Conservation (phyloP, 768 basidiomycete species). For the Holtermanniella nyarrowii region DNA sequence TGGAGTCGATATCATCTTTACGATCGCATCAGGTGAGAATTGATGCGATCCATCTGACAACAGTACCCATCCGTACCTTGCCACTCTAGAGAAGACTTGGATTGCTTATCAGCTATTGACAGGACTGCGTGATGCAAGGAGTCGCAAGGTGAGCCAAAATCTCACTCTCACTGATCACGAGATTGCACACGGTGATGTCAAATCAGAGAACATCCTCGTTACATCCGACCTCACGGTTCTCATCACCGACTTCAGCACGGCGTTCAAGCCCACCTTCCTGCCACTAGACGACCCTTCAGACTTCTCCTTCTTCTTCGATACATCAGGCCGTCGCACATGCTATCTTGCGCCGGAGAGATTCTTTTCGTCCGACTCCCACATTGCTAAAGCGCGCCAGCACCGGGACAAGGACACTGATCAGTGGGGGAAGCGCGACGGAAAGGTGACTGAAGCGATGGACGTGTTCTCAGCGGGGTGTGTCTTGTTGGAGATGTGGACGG, state of each 20-base stretch:
- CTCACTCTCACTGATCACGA: slow-evolving; percentile 32
- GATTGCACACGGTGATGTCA: slow-evolving; percentile 95
- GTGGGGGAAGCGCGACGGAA: slow-evolving; percentile 59
- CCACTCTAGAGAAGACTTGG: slow-evolving; percentile 91
- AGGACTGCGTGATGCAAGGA: slow-evolving; percentile 69
- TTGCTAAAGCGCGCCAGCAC: slow-evolving; percentile 46
- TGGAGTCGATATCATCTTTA: slow-evolving; percentile 92
- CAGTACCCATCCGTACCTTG: slow-evolving; percentile 92
- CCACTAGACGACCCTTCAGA: slow-evolving; percentile 94
- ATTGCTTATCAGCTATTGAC: slow-evolving; percentile 86
- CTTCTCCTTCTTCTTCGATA: slow-evolving; percentile 97
- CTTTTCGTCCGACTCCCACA: slow-evolving; percentile 66
- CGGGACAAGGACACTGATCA: slow-evolving; percentile 8
- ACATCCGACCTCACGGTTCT: slow-evolving; percentile 95
- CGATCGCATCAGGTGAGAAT: slow-evolving; percentile 81
- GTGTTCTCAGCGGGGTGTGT: slow-evolving; percentile 92
- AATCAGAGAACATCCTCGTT: slow-evolving; percentile 91
- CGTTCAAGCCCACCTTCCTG: slow-evolving; percentile 88
- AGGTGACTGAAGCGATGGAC: slow-evolving; percentile 92
- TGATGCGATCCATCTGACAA: not conserved
- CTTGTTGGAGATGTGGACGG: slow-evolving; percentile 87
- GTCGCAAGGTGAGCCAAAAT: slow-evolving; percentile 51
- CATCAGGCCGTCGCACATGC: slow-evolving; percentile 82
- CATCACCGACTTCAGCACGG: slow-evolving; percentile 79
- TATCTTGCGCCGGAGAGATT: slow-evolving; percentile 95